These are phyloP conservation scores for Sphagnum fallax DNA, from an alignment of 228 moss, liverwort and hornwort genomes.

Conservation along the genomic window DNA sequence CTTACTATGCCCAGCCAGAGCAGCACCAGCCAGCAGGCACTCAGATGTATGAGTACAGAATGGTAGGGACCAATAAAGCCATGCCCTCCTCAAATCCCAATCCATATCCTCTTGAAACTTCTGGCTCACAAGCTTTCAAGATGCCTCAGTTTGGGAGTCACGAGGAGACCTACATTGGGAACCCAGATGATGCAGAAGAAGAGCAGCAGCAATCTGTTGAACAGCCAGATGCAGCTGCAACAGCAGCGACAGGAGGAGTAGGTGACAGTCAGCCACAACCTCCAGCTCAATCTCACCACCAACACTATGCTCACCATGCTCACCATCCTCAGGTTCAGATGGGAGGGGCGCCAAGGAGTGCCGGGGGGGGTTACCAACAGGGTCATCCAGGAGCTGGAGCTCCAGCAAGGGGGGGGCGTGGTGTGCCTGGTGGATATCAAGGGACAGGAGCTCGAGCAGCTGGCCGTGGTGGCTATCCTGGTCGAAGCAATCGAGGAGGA, in stretches of 20 bases:
- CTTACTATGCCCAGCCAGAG: slow-evolving; percentile 42
- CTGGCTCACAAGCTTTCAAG: slow-evolving; percentile 43
- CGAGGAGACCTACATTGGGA: slow-evolving; percentile 15
- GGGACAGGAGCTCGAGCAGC: slow-evolving; percentile 46
- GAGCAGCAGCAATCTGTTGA: slow-evolving; percentile 2
- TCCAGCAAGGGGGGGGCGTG: slow-evolving; percentile 45
- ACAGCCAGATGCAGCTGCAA: slow-evolving; percentile 32
- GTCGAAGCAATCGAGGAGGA: slow-evolving; percentile 60
- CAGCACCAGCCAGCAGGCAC: slow-evolving; percentile 50
- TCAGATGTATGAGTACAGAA: slow-evolving; percentile 60
- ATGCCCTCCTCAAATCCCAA: slow-evolving; percentile 38
- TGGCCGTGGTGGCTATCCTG: slow-evolving; percentile 58
- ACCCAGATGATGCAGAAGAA: slow-evolving; percentile 18
- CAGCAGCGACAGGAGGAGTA: slow-evolving; percentile 29
- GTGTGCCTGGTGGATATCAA: slow-evolving; percentile 48
- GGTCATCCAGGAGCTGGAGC: slow-evolving; percentile 17
- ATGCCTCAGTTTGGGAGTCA: slow-evolving; percentile 43
- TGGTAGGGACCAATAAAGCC: slow-evolving; percentile 36
- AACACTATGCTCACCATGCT: slow-evolving; percentile 23
- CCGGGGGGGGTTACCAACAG: slow-evolving; percentile 47
- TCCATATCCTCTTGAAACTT: slow-evolving; percentile 52
- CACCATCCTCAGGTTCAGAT: slow-evolving; percentile 37
- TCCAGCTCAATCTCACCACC: slow-evolving; percentile 33
- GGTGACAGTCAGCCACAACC: slow-evolving; percentile 6
- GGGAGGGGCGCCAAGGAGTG: slow-evolving; percentile 37